Base-by-base conservation (phyloP, 2,329 filamentous ascomycete species). In the Leptographium wingfieldii region DNA sequence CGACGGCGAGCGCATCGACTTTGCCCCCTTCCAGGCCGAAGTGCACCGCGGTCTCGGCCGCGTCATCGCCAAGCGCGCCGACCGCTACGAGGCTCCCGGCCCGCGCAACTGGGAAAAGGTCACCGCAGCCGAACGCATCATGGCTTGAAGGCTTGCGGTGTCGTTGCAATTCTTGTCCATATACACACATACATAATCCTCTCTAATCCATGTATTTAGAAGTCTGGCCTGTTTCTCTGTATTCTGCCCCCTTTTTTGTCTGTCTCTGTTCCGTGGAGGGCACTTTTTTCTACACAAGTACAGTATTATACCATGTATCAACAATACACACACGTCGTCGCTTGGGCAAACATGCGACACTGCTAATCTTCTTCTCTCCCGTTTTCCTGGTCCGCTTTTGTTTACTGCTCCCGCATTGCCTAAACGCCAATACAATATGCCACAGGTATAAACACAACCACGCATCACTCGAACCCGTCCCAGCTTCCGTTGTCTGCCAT, bases 11-110 rank as follows among this genome's bases (percentile, higher is more conserved):
- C 80, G 82, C 59, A 79, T 95, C 3, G 88, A 90, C 0, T 97
- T 95, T 70, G 86, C 86, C 66, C 87, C 90, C 0, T 95, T 96
- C 69, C 94, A 99, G 75, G 90, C 86, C 2, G 94, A 99, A 73
- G 80, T 96, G 7, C 90, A 96, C 70, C 81, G 77, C 58, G 88
- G 87, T 0, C 76, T 99, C 29, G 94, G 90, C 1, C 90, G 88
- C 4, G 88, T 92, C n/a, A 76, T 97, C 64, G 90, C 89, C 56
- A 90, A 87, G 73, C 82, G 77, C 33, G 88, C 84, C 61, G 88
- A 84, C 62, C 73, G 80, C 59, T 96, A 90, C 70, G 90, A 95
- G 67, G 77, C 79, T 0, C 73, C 74, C 2, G 83, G 83, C 0
- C 82, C 81, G 3, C 63, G 66, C 10, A 70, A 74, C 56, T 83